Evolutionary conservation across 495 filamentous ascomycete genomes (phyloP), one percentile per base, ranked within the genome.

Genomic region (Lophiostoma macrostomum): DNA sequence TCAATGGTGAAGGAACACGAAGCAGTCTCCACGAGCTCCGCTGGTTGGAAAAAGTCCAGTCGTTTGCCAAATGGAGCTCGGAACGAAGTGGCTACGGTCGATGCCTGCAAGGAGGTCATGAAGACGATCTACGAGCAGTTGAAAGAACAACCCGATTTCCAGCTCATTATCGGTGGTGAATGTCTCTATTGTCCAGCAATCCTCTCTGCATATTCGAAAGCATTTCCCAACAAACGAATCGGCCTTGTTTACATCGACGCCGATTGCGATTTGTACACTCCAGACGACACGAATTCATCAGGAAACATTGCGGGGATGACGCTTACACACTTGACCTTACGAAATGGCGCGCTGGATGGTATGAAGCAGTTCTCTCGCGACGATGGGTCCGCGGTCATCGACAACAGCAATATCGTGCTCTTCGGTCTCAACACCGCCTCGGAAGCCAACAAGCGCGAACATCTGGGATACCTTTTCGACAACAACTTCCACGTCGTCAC

Each of bases 251-350:
- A 58, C 32, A 39, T 58, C 3, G 54, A 58, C 38, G 54, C 45
- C 28, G 54, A 58, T 24, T 48, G 44, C 27, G 44, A 47, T 14
- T 22, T 60, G 18, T 47, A 47, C 32, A 47, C 32, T 11, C 49
- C 56, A 13, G 20, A n/a, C 14, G 54, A 53, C 14, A 48, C 56
- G 14, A 41, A 48, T 16, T 20, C 38, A 5, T 47, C 49, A 11
- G 56, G 56, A 16, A 59, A 46, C 25, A 52, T 59, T 18, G 56
- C 56, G 13, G 49, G 56, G 10, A 59, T 59, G 56, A 53, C 56
- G 37, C 49, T 59, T 19, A 59, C 55, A 37, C 56, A 59, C 42
- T 12, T 59, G 11, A 47, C 56, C 4, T 27, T 59, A 25, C 48
- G 39, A 25, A 34, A 52, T 5, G 56, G 56, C 19, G 56, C 49